Base-by-base conservation (phyloP, 2,329 filamentous ascomycete genomes). In the Colletotrichum phormii region DNA sequence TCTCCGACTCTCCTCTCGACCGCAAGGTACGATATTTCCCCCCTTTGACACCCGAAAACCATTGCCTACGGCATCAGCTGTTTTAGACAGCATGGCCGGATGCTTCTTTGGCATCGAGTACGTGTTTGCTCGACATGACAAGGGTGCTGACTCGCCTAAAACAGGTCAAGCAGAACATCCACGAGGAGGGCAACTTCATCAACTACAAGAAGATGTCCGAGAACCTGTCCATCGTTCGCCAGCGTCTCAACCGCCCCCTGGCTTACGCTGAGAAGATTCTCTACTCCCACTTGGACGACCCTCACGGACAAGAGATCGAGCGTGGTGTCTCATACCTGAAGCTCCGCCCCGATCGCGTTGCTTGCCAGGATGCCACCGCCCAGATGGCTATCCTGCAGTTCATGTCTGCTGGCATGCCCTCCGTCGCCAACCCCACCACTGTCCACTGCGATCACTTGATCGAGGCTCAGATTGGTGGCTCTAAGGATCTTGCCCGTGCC, bases 131-230 rank as follows among this genome's bases (percentile, higher is more conserved):
- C 12, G 31, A 12, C 31, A 5, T 11, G 51, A 55, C 22, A 12
- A 51, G 8, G 12, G 11, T 15, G 53, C 69, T 74, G 63, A 68
- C 58, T 74, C 63, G 53, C 24, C 13, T 31, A 11, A 22, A 46
- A 73, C 73, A 91, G 89, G 89, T 99, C 84, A 93, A 93, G 85
- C 98, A 98, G 90, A 97, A 96, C 89, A 98, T 95, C 87, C 95
- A 92, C 89, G 97, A 99, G 87, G 93, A 95, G 85, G 91, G 90
- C 85, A 97, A 97, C 90, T 98, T 95, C 89, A 98, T 98, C 90
- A 98, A 98, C 90, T 99, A 99, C 85, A 95, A 94, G 91, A 98
- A 98, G 91, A 98, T 98, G 95, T 95, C 94, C 79, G 95, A 98
- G 89, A 98, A 98, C 90, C 91, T 99, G 74, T 88, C 91, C 80